Conservation (phyloP, 2,329 filamentous ascomycete species). For the Aphanoascus verrucosus region DNA sequence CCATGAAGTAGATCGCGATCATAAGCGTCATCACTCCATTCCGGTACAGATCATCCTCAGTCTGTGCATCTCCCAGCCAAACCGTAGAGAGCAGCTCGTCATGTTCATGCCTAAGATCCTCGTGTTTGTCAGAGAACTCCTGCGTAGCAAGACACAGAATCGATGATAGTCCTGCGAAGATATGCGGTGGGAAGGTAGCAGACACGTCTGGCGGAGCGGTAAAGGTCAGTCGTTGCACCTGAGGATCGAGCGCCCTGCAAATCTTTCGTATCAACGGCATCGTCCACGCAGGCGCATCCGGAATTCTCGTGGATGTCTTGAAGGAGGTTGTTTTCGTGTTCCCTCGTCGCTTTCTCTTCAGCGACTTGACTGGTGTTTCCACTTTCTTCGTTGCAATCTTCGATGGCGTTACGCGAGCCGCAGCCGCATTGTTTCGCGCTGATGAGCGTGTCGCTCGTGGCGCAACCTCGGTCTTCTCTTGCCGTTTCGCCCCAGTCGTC, state of each 20-base stretch:
- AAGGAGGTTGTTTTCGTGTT: conserved; percentile 16
- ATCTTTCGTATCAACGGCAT: conserved; percentile 57
- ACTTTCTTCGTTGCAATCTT: conserved; percentile 5
- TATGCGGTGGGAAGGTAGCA: conserved; percentile 53
- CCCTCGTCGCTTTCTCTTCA: not conserved
- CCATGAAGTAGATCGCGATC: conserved; percentile 37
- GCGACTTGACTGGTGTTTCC: not conserved
- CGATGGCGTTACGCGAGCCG: conserved; percentile 1
- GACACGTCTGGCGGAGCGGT: conserved; percentile 32
- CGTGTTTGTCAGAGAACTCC: conserved; percentile 40
- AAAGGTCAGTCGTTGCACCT: conserved; percentile 30
- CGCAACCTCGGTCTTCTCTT: conserved; percentile 17
- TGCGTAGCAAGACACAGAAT: conserved; percentile 41
- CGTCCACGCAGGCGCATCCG: conserved; percentile 53
- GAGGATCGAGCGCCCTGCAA: conserved; percentile 51
- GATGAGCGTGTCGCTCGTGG: conserved; percentile 16
- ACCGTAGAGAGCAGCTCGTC: conserved; percentile 31
- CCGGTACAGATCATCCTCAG: conserved; percentile 37
- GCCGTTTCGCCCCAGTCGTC: conserved; percentile 26
- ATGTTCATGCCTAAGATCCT: conserved; percentile 31
- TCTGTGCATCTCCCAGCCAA: conserved; percentile 35
- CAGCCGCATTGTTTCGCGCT: conserved; percentile 13
- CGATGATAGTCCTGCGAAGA: conserved; percentile 59
- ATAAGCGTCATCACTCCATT: conserved; percentile 31
- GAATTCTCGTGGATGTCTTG: conserved; percentile 23